These are phyloP conservation scores for Aspergillus niger DNA, from an alignment of 2,329 filamentous ascomycete genomes.

Conservation along the genomic window DNA sequence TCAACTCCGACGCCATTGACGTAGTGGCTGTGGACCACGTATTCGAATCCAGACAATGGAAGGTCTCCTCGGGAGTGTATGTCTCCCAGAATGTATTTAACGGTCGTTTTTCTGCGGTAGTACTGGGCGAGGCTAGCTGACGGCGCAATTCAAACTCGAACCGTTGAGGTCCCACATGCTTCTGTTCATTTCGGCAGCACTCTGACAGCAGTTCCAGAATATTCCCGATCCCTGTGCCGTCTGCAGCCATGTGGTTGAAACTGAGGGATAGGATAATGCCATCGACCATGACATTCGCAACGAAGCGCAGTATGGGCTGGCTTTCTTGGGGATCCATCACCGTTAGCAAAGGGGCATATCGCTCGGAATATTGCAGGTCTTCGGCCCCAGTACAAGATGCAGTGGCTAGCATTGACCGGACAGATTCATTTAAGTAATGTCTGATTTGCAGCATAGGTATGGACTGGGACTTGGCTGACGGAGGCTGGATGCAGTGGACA, in stretches of 20 bases:
- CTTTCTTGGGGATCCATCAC: background rate
- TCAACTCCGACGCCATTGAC: background rate
- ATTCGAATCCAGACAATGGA: background rate
- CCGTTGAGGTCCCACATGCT: background rate
- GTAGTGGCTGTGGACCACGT: background rate
- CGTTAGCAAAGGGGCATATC: background rate
- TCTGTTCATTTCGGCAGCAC: background rate
- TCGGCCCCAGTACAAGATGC: background rate
- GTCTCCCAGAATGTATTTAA: background rate
- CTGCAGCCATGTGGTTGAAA: constrained; percentile 1
- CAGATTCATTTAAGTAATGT: background rate
- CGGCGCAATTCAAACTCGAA: background rate
- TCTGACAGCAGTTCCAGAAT: background rate
- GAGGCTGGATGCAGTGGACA: constrained; percentile 6
- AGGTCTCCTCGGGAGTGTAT: background rate
- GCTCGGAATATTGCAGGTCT: background rate
- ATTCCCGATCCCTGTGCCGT: constrained; percentile 5
- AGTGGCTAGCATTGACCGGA: background rate
- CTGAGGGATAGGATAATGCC: background rate
- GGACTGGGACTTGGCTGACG: background rate
- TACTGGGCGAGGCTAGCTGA: background rate
- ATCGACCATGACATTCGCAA: constrained; percentile 1
- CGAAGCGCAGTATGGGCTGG: background rate
- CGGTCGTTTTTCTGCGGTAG: background rate
- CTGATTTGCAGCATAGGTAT: background rate